A percentile compares a stretch with the other conserved stretches of the same genome.
Conservation (phyloP, 768 basidiomycete genomes). For the Hericium coralloides region DNA sequence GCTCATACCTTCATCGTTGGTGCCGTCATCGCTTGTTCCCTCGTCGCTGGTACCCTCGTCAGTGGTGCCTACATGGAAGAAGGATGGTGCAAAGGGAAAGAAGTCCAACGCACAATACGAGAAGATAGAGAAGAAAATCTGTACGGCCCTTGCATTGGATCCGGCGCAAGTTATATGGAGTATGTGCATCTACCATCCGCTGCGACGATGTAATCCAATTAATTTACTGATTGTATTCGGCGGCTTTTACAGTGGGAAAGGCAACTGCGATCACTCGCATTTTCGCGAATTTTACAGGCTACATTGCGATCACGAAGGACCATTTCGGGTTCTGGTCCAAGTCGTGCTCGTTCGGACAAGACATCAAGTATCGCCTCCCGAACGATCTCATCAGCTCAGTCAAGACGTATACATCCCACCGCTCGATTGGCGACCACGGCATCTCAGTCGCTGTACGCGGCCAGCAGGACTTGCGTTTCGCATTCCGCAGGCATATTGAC, state of each 20-base stretch:
- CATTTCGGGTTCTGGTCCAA: slow-evolving; percentile 14
- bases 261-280: not conserved
- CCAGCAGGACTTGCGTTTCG: slow-evolving; percentile 5
- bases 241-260: too few species aligned
- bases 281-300: slow-evolving; percentile 2
- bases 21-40: too few species aligned
- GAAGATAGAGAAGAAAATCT: not conserved
- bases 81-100: not conserved
- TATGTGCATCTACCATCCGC: slow-evolving; percentile 1
- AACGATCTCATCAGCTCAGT: slow-evolving; percentile 6
- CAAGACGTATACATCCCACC: not conserved
- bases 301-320: slow-evolving; percentile 9
- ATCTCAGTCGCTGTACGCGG: slow-evolving; percentile 7
- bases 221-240: too few species aligned
- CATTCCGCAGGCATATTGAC: slow-evolving; percentile 1
- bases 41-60: too few species aligned
- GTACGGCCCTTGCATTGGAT: slow-evolving; percentile 8
- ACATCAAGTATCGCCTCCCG: slow-evolving; percentile 12
- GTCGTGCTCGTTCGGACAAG: slow-evolving; percentile 3
- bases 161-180: slow-evolving; percentile 4
- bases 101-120: not conserved
- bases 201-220: too few species aligned
- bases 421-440: not conserved
- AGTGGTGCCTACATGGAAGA: too few species aligned
- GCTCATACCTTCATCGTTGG: too few species aligned